Evolutionary conservation across 2,329 filamentous ascomycete genomes (phyloP).

Genomic region (Trichoderma sp.): DNA sequence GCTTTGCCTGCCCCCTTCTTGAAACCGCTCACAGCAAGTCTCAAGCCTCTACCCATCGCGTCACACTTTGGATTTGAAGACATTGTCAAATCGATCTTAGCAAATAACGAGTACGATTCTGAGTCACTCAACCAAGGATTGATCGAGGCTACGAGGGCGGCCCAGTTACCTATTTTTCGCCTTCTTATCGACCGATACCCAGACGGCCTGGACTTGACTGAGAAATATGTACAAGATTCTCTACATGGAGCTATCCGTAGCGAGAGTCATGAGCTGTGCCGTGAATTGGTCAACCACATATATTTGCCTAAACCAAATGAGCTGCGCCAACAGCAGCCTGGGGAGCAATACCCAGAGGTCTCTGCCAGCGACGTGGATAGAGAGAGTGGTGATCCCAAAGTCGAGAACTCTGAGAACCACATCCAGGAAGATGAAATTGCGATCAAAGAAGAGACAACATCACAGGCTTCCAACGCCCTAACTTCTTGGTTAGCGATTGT

Average conservation of each 20-base stretch:
- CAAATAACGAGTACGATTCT: not conserved
- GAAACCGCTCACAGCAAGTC: not conserved
- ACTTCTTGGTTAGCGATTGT: not conserved
- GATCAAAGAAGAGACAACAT: not conserved
- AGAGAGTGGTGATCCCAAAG: not conserved
- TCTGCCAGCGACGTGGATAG: not conserved
- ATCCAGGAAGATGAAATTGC: not conserved
- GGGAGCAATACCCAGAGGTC: not conserved
- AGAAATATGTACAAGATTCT: not conserved
- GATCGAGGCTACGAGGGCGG: not conserved
- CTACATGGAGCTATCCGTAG: not conserved
- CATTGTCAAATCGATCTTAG: not conserved
- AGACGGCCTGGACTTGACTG: not conserved
- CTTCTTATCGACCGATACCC: not conserved
- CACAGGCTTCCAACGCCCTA: not conserved
- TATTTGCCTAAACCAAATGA: not conserved
- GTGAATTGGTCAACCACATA: not conserved
- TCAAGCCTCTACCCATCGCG: not conserved
- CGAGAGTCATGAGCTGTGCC: not conserved
- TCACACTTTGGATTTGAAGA: not conserved
- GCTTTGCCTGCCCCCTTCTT: not conserved
- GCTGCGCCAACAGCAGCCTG: not conserved
- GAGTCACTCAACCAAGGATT: not conserved
- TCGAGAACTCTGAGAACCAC: not conserved
- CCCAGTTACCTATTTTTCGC: not conserved